Evolutionary conservation across 768 basidiomycete species (phyloP), one percentile per base, ranked within the genome.

Genomic region (Mycena vulgaris): DNA sequence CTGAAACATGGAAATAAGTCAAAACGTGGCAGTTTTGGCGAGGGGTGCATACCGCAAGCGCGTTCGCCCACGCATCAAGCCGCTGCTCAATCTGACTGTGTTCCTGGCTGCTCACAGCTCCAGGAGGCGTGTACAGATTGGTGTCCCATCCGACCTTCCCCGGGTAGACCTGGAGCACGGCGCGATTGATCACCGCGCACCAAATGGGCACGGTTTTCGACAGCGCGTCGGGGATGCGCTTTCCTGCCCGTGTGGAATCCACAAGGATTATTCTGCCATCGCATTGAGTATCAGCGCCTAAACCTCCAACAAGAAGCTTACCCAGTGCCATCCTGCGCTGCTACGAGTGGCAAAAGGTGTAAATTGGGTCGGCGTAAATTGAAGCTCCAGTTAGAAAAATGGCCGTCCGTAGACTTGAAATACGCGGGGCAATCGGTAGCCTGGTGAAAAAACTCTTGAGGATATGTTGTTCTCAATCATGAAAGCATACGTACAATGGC

Each of bases 171-270:
- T 81, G 77, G 13, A 78, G 70, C 37, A 89, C 79, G 31, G 89
- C 92, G 58, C 89, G 85, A 76, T 97, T 98, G 70, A 97, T 84
- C 6, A 96, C 94, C 11, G 94, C 85, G 78, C 97, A 97, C 97
- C 97, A 99, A 58, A 97, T 93, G 0, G 97, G 97, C 1, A 98
- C 86, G 0, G 96, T 97, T 77, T 97, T 99, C 2, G 94, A 94
- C 2, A 98, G 85, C 0, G 97, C 95, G 72, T 99, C 97, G 1
- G 97, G 97, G 55, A 97, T 92, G 17, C 95, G 90, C 82, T 99
- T 98, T 11, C 97, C 97, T 27, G 95, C 86, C 27, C 97, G 85
- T 0, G 97, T 98, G 0, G 97, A 98, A 77, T 99, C 97, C 11
- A 98, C 95, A 1, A 99, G 81, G 42, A 98, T 83, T 37, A 97